Evolutionary conservation across 495 filamentous ascomycete genomes (phyloP).

Genomic region (Eremomyces bilateralis): DNA sequence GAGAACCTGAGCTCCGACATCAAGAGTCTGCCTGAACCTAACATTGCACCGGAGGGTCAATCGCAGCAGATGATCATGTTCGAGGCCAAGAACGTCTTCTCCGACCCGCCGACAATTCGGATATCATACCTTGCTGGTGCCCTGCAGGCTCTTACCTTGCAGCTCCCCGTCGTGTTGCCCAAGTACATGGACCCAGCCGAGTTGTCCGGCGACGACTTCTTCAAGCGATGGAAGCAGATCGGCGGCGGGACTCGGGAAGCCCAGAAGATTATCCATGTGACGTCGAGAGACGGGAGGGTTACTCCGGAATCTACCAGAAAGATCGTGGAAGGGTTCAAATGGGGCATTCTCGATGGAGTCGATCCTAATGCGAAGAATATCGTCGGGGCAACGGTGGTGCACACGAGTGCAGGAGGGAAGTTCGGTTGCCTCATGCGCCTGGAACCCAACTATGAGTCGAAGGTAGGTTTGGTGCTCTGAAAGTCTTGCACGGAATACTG

Average conservation of each 20-base stretch:
- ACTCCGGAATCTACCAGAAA: conserved; percentile 35
- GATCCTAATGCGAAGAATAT: conserved; percentile 85
- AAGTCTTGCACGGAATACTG: conserved; percentile 8
- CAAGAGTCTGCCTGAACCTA: conserved; percentile 72
- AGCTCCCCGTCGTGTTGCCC: conserved; percentile 70
- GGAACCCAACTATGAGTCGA: conserved; percentile 83
- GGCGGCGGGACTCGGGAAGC: conserved; percentile 69
- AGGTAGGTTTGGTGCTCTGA: conserved; percentile 15
- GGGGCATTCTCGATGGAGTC: conserved; percentile 65
- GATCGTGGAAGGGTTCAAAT: conserved; percentile 60
- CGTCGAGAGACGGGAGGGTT: conserved; percentile 25
- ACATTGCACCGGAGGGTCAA: conserved; percentile 49
- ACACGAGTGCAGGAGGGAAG: conserved; percentile 68
- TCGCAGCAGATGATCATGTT: conserved; percentile 91
- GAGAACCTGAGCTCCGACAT: conserved; percentile 56
- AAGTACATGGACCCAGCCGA: conserved; percentile 91
- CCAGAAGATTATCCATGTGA: conserved; percentile 59
- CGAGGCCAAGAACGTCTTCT: conserved; percentile 62
- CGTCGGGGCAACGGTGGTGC: conserved; percentile 76
- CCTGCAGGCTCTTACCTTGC: conserved; percentile 77
- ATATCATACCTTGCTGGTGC: conserved; percentile 88
- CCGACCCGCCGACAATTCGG: conserved; percentile 70
- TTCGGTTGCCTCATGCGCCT: conserved; percentile 80
- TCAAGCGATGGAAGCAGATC: conserved; percentile 97
- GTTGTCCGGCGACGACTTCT: conserved; percentile 76